Base-by-base conservation (phyloP, 192 early-diverging fungal genomes). In the Tieghemiomyces parasiticus region DNA sequence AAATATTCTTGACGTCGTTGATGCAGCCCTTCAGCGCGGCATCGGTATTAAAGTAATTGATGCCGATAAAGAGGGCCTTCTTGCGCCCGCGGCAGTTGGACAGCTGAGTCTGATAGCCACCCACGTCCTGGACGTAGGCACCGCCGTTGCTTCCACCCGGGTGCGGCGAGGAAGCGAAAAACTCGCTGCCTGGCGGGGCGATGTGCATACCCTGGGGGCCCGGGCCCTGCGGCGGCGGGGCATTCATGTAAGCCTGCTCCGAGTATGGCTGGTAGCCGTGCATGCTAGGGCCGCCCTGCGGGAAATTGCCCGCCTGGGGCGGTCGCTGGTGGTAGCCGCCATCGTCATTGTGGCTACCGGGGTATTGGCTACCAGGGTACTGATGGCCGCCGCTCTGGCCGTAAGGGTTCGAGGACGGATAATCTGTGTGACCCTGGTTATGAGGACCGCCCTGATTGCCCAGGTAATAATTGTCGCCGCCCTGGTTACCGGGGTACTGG, bases 1-100 rank as follows among this genome's bases (percentile, higher is more conserved):
- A 73, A 25, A 91, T 71, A 61, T 82, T 77, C 20, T 66, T 64
- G 14, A 74, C 73, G 48, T 71, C 61, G 65, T 72, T 73, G 65
- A 74, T 74, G 67, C 77, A 78, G 4, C 75, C 73, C 28, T 74
- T 73, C 44, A 78, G 74, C 63, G 64, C 74, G 61, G 72, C 73
- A 46, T 60, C 59, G 45, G 59, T 67, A 51, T 65, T 67, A 49
- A 69, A 73, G 71, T 80, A 80, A 70, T 80, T 80, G 64, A 77
- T 75, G 26, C 78, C 78, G 12, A 80, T 67, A 22, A 80, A 64
- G 12, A 80, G 66, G 35, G 78, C 75, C 46, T 77, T 71, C 55
- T 63, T 67, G 61, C 62, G 66, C 22, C 66, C 66, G 33, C 32
- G 55, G 6, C 55, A 58, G 34, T 58, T 58, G 55, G 55, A 58